Conservation (phyloP, 2,329 filamentous ascomycete genomes). For the Cordyceps javanica region DNA sequence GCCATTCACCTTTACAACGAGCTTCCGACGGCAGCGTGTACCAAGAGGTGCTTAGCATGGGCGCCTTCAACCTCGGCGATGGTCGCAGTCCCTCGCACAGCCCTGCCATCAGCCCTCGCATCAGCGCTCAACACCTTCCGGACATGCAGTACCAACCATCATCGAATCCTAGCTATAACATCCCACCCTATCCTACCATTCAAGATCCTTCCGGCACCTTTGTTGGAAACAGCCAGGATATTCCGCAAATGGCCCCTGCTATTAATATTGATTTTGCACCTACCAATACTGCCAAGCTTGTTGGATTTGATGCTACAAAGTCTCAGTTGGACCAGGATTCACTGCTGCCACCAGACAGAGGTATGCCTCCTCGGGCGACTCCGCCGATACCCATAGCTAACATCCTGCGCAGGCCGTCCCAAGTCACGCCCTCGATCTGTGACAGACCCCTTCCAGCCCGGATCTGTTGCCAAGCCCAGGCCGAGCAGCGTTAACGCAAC, state of each 20-base stretch:
- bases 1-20: constrained; percentile 74
- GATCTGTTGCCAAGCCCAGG: constrained; percentile 33
- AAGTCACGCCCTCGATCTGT: constrained; percentile 47
- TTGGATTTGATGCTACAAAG: constrained; percentile 46
- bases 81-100: constrained; percentile 77
- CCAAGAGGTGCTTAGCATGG: constrained; percentile 71
- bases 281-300: constrained; percentile 44
- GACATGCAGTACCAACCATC: constrained; percentile 43
- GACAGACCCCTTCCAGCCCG: constrained; percentile 54
- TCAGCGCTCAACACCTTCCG: constrained; percentile 50
- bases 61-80: constrained; percentile 74
- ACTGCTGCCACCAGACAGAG: constrained; percentile 72
- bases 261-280: constrained; percentile 94
- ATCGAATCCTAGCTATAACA: constrained; percentile 33
- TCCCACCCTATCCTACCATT: constrained; percentile 31
- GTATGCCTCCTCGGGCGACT: constrained; percentile 33
- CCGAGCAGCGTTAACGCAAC: constrained; percentile 33
- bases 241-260: constrained; percentile 81
- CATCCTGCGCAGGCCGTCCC: constrained; percentile 31
- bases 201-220: constrained; percentile 43
- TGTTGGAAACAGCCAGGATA: constrained; percentile 47
- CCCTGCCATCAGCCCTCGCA: constrained; percentile 58
- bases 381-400: constrained; percentile 5
- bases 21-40: constrained; percentile 68
- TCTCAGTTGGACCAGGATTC: constrained; percentile 67